A percentile compares a stretch with the other conserved stretches of the same genome.
Conservation (phyloP, 2,329 filamentous ascomycete species). For the Penicillium sp. region DNA sequence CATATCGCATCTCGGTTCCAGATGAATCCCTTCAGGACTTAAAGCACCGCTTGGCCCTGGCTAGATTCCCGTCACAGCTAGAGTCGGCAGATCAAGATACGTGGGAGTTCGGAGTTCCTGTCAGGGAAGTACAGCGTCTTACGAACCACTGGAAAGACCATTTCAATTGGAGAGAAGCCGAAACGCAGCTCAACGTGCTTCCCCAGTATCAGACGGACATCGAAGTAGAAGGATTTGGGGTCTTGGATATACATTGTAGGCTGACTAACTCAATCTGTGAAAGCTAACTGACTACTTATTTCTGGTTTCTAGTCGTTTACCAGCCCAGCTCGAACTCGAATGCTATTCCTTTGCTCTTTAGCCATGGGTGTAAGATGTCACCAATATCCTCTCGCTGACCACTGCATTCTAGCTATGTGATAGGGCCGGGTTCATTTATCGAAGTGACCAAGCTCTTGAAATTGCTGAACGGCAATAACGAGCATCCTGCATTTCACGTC, state of each 20-base stretch:
- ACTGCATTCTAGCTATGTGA: background rate
- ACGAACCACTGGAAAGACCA: slow-evolving; percentile 51
- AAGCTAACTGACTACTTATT: background rate
- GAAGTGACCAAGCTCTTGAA: slow-evolving; percentile 47
- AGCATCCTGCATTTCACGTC: slow-evolving; percentile 47
- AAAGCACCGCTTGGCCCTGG: slow-evolving; percentile 15
- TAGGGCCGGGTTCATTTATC: slow-evolving; percentile 60
- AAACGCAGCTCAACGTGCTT: slow-evolving; percentile 54
- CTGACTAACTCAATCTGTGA: background rate
- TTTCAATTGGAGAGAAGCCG: slow-evolving; percentile 59
- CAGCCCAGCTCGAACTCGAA: slow-evolving; percentile 46
- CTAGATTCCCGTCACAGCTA: slow-evolving; percentile 16
- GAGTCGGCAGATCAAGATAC: slow-evolving; percentile 15
- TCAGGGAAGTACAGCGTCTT: slow-evolving; percentile 42
- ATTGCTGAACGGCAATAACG: slow-evolving; percentile 34
- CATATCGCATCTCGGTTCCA: slow-evolving; percentile 14
- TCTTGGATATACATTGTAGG: slow-evolving; percentile 54
- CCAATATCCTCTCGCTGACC: background rate
- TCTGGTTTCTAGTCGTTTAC: slow-evolving; percentile 47
- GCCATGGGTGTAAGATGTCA: slow-evolving; percentile 52
- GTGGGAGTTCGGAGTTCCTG: slow-evolving; percentile 20
- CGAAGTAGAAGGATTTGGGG: slow-evolving; percentile 53
- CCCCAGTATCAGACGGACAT: slow-evolving; percentile 55
- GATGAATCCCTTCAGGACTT: slow-evolving; percentile 15
- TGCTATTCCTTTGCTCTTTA: slow-evolving; percentile 63